Conservation (phyloP, 768 basidiomycete species). For the Mycena latifolia region DNA sequence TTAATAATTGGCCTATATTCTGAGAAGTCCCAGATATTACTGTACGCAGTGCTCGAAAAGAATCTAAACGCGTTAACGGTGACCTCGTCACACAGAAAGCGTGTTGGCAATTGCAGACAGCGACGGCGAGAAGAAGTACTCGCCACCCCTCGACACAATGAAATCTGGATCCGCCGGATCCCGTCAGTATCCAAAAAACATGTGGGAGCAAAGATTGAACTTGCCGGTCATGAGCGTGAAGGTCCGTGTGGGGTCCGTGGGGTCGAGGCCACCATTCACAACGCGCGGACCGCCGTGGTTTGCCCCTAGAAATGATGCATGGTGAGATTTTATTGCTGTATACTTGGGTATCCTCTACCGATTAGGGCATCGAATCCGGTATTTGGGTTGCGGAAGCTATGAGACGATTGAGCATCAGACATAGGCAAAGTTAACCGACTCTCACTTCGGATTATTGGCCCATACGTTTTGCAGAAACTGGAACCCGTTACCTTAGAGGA, state of each 20-base stretch:
- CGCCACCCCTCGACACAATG: conserved; percentile 42
- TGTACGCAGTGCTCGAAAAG: too few species aligned
- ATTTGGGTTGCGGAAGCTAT: neutral
- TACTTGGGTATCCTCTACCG: neutral
- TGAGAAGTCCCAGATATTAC: too few species aligned
- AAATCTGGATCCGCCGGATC: too few species aligned
- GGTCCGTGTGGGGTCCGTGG: neutral
- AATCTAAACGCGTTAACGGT: too few species aligned
- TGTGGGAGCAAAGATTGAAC: too few species aligned
- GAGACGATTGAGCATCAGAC: neutral
- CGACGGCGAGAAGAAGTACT: conserved; percentile 47
- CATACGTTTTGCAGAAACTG: conserved; percentile 21
- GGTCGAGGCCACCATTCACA: conserved; percentile 25
- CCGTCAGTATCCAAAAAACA: too few species aligned
- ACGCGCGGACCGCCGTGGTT: neutral
- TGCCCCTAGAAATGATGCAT: neutral
- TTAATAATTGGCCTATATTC: too few species aligned
- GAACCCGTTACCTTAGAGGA: neutral
- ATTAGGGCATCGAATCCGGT: conserved; percentile 24
- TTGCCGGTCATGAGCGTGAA: conserved; percentile 24
- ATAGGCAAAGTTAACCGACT: neutral
- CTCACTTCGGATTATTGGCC: conserved; percentile 16
- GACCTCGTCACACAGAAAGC: neutral
- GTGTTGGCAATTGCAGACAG: conserved; percentile 38
- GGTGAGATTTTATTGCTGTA: neutral